Percentiles rank a stretch among this genome's conserved stretches.
Evolutionary conservation across 2,329 filamentous ascomycete genomes (phyloP).

Genomic region (Phialocephala sp.): DNA sequence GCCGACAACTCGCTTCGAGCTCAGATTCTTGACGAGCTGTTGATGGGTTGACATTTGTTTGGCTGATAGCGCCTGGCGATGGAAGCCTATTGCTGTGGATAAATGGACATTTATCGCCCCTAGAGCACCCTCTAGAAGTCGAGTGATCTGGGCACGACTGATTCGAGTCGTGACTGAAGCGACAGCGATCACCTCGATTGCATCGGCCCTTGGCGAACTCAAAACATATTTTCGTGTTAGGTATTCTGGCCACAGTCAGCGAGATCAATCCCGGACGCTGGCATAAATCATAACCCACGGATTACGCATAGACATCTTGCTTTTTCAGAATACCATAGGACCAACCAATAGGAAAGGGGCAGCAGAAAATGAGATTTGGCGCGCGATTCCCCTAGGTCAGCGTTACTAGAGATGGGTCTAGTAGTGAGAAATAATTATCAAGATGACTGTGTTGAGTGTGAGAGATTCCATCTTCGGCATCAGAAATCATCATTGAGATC

Average conservation of each 20-base stretch:
- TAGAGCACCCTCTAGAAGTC: not conserved
- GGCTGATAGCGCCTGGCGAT: constrained; percentile 21
- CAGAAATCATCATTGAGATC: not conserved
- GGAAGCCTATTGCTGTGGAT: not conserved
- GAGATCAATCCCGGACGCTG: not conserved
- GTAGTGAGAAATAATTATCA: no score
- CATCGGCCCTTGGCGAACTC: constrained; percentile 33
- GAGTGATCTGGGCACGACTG: not conserved
- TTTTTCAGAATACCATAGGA: no score
- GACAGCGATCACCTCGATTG: constrained; percentile 29
- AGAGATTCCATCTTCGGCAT: not conserved
- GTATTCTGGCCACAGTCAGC: not conserved
- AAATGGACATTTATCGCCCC: not conserved
- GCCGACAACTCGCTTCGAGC: constrained; percentile 32
- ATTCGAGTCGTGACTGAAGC: constrained; percentile 31
- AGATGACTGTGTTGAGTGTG: no score
- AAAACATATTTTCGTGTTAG: constrained; percentile 22
- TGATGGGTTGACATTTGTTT: constrained; percentile 5
- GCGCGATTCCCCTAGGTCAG: no score
- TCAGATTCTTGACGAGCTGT: constrained; percentile 29
- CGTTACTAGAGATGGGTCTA: no score
- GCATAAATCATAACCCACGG: not conserved
- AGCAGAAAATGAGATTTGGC: no score
- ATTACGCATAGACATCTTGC: not conserved
- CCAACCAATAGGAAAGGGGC: no score